Evolutionary conservation across 176 grass and related monocot species (phyloP), one percentile per base, ranked within the genome.

Genomic region (Bonia amplexicaulis): DNA sequence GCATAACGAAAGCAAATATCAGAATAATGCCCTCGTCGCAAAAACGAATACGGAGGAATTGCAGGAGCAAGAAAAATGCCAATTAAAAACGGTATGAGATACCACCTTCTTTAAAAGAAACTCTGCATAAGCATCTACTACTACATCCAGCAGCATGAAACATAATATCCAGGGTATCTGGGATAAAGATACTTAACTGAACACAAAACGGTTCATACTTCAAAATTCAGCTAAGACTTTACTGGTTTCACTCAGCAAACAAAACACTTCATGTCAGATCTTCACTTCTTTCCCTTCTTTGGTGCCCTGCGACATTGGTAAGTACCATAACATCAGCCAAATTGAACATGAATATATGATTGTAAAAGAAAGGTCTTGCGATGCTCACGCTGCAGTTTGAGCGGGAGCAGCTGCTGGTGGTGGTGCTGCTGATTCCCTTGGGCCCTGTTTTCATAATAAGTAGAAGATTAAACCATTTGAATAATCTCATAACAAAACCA

Each of bases 221-320:
- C 78, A 84, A 88, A 93, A 86, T 81, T 87, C 37, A 52, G 84
- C 76, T 87, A 90, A 72, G 6, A 87, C 51, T 53, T 63, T 9
- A 80, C 39, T 58, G 73, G 66, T 51, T 83, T 23, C 82, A 89
- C 66, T 74, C 22, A 55, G 77, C 51, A 65, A 73, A 64, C 79
- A 73, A 57, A 88, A 62, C 58, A 23, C 44, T 79, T 39, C 63
- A 61, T 15, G 68, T 33, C 55, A 76, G 53, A 42, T 62, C 39
- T 90, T 90, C 78, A 93, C 73, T 93, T 90, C 78, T 93, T 93
- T 8, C 64, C 66, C 71, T 90, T 90, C 82, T 88, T 93, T 14
- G 85, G 65, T 69, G 85, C 57, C n/a, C 80, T 89, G 77, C 59
- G 79, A 64, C 33, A 83, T 46, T 17, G 72, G 6, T 57, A 58